Evolutionary conservation across 495 filamentous ascomycete species (phyloP).

Genomic region (Lepidopterella palustris): DNA sequence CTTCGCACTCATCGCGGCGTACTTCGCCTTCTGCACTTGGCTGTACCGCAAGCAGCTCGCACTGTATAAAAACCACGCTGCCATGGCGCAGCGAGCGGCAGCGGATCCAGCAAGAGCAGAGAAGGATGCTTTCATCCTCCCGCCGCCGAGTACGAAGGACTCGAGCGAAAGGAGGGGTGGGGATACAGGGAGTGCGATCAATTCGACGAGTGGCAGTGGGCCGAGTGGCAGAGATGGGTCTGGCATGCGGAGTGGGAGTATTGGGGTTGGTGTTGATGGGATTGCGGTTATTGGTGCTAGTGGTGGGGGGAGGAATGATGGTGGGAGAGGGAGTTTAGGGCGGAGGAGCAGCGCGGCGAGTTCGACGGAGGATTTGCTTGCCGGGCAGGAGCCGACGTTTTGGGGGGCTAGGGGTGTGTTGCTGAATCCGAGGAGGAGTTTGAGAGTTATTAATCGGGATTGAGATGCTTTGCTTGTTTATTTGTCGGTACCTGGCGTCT

Average conservation of each 20-base stretch:
- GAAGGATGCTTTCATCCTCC: conserved; percentile 22
- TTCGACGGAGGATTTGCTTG: conserved; percentile 51
- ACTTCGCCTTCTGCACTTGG: conserved; percentile 67
- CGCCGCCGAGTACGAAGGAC: background rate
- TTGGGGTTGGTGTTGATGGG: conserved; percentile 6
- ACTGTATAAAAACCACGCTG: conserved; percentile 57
- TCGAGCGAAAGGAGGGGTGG: background rate
- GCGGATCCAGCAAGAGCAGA: conserved; percentile 21
- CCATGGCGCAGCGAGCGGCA: conserved; percentile 42
- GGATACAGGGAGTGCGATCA: background rate
- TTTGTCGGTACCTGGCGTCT: no score
- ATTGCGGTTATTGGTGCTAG: conserved; percentile 30
- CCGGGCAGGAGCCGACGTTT: conserved; percentile 64
- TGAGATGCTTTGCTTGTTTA: no score
- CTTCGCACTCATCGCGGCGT: conserved; percentile 49
- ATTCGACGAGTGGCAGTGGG: background rate
- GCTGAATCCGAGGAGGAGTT: conserved; percentile 62
- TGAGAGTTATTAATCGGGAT: conserved; percentile 61
- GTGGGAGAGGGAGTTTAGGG: conserved; percentile 6
- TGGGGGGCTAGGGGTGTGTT: conserved; percentile 53
- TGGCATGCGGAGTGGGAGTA: background rate
- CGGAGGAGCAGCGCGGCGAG: conserved; percentile 36
- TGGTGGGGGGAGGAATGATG: background rate
- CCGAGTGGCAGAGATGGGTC: background rate
- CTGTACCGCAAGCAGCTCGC: conserved; percentile 58